phyloP scores from a whole-genome alignment of 2,329 filamentous ascomycete genomes.

The Penicillium sp. region DNA sequence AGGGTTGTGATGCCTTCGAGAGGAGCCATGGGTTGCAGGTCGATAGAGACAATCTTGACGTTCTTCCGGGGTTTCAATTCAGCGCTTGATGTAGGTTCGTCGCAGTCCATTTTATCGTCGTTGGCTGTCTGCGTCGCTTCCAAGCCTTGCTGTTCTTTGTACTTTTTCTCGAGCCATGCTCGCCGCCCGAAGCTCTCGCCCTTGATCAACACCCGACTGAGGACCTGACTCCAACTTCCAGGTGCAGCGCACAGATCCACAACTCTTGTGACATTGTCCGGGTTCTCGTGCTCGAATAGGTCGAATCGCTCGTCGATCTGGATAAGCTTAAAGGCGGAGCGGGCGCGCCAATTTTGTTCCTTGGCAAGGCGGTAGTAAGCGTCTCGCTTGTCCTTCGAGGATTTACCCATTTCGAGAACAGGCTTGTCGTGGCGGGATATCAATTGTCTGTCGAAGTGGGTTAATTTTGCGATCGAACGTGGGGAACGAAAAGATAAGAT shows the following conservation, averaged over 20 bases:
- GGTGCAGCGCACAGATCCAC: constrained; percentile 96
- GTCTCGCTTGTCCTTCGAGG: constrained; percentile 97
- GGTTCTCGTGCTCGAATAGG: constrained; percentile 67
- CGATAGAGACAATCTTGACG: constrained; percentile 93
- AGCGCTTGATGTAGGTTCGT: constrained; percentile 31
- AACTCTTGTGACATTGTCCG: constrained; percentile 78
- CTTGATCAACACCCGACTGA: constrained; percentile 90
- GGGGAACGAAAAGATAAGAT: constrained; percentile 39
- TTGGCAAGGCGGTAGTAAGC: constrained; percentile 97
- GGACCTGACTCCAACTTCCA: constrained; percentile 95
- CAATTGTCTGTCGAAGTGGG: constrained; percentile 14
- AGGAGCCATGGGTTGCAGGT: constrained; percentile 93
- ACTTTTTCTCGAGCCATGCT: constrained; percentile 84
- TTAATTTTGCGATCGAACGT: constrained; percentile 25
- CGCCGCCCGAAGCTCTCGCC: constrained; percentile 85
- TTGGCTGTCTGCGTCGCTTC: constrained; percentile 21
- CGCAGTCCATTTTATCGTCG: constrained; percentile 24
- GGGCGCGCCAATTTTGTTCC: constrained; percentile 96
- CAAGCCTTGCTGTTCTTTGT: constrained; percentile 51
- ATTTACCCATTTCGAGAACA: constrained; percentile 74
- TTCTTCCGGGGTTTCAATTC: constrained; percentile 60
- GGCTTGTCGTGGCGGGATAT: not conserved
- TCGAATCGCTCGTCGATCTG: constrained; percentile 97
- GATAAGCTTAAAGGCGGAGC: constrained; percentile 94
- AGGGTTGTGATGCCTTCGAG: constrained; percentile 90